phyloP scores from a whole-genome alignment of 2,329 filamentous ascomycete species.

The Fusarium verrucosum region DNA sequence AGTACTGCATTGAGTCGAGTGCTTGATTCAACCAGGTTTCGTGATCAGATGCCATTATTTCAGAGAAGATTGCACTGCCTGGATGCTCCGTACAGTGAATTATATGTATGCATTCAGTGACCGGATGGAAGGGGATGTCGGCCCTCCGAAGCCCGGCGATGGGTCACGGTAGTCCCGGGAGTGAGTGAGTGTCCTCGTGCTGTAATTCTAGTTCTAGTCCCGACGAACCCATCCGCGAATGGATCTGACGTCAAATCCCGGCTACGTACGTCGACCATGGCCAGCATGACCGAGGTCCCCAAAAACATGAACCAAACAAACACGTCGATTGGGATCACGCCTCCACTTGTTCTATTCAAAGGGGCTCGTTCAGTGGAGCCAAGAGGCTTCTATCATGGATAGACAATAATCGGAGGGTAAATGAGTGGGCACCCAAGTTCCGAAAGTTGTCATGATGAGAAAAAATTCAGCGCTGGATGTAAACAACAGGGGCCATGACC shows the following conservation, averaged over 20 bases:
- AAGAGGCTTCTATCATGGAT: constrained; percentile 14
- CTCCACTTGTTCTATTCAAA: constrained; percentile 21
- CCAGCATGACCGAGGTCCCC: constrained; percentile 39
- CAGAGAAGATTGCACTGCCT: constrained; percentile 12
- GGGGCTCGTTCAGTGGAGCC: constrained; percentile 18
- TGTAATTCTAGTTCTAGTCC: constrained; percentile 9
- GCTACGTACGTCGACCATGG: constrained; percentile 13
- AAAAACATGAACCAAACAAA: constrained; percentile 28
- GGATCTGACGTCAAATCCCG: constrained; percentile 42
- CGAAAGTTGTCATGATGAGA: constrained; percentile 36
- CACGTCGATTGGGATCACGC: background rate
- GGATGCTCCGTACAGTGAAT: background rate
- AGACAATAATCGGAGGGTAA: constrained; percentile 8
- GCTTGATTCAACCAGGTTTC: constrained; percentile 7
- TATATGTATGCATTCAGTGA: constrained; percentile 7
- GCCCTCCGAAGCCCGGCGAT: constrained; percentile 41
- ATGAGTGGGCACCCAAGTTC: background rate
- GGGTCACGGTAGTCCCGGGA: constrained; percentile 34
- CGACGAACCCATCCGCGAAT: constrained; percentile 14
- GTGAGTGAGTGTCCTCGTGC: constrained; percentile 14
- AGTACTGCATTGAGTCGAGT: constrained; percentile 12
- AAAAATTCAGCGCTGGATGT: constrained; percentile 1
- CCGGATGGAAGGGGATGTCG: constrained; percentile 42
- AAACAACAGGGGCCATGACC: background rate
- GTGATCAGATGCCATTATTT: constrained; percentile 11